A percentile compares a stretch with the other conserved stretches of the same genome.
These are phyloP conservation scores for Chondrostereum purpureum DNA, from an alignment of 1,284 basidiomycete genomes.

Conservation along the genomic window DNA sequence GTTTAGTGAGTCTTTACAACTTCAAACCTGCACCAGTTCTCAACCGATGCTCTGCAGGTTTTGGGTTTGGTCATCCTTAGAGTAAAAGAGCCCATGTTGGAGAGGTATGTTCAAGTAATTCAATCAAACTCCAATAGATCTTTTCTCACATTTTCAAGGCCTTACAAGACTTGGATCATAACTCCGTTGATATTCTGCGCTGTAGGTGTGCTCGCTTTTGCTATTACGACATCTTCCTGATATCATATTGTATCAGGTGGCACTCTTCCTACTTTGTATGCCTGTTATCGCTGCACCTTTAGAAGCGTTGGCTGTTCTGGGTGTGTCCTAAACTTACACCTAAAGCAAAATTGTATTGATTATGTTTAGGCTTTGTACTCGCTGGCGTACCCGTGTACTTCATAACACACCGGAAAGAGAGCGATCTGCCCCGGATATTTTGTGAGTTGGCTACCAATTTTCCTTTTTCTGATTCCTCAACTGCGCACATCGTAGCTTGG, in stretches of 20 bases:
- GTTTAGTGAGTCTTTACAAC: too few species aligned
- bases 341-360: background rate
- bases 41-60: constrained; percentile 60
- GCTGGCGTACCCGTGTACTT: constrained; percentile 84
- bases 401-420: constrained; percentile 54
- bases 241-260: constrained; percentile 47
- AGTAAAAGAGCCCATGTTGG: constrained; percentile 85
- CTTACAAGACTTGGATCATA: constrained; percentile 86
- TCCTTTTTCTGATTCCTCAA: constrained; percentile 7
- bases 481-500: constrained; percentile 28
- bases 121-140: background rate
- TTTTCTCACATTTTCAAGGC: constrained; percentile 50
- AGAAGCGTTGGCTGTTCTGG: constrained; percentile 81
- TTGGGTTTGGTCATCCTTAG: constrained; percentile 84
- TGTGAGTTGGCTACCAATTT: constrained; percentile 30
- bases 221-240: constrained; percentile 1
- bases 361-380: constrained; percentile 52
- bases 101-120: constrained; percentile 43
- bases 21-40: too few species aligned
- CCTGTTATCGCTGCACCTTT: constrained; percentile 90
- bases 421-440: constrained; percentile 37
- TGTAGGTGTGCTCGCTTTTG: constrained; percentile 43
- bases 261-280: constrained; percentile 91
- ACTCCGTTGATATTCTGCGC: constrained; percentile 90
- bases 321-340: constrained; percentile 36